Conservation (phyloP, 495 filamentous ascomycete species). For the Tuber aestivum region DNA sequence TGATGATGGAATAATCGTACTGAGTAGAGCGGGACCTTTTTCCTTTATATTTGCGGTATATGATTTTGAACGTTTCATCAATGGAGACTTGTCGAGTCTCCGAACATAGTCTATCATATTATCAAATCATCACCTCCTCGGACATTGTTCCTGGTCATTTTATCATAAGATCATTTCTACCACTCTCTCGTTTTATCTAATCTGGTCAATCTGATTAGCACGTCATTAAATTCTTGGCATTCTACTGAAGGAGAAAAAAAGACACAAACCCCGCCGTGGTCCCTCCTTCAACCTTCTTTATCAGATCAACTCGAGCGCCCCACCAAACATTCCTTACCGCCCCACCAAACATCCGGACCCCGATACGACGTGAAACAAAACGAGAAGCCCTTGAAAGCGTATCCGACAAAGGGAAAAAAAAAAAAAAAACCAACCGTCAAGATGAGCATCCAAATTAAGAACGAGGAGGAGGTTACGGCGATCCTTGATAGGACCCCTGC, state of each 20-base stretch:
- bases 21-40: too few relatives aligned
- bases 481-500: slow-evolving; percentile 59
- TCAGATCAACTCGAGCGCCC: neutral
- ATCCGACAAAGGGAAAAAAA: neutral
- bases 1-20: neutral
- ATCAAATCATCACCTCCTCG: neutral
- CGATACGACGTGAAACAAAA: neutral
- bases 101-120: too few relatives aligned
- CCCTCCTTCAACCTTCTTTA: neutral
- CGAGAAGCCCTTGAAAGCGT: neutral
- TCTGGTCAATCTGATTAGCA: neutral
- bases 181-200: neutral
- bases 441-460: slow-evolving; percentile 52
- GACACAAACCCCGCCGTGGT: neutral
- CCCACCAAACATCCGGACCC: neutral
- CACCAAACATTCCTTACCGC: neutral
- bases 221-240: neutral
- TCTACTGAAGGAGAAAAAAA: neutral
- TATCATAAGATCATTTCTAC: neutral
- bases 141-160: neutral
- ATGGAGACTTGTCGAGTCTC: neutral
- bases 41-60: neutral
- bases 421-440: neutral
- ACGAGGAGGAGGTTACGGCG: slow-evolving; percentile 60
- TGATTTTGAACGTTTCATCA: neutral